Evolutionary conservation across 192 early-diverging fungal species (phyloP), one percentile per base, ranked within the genome.

Genomic region (Entomortierella chlamydospora): DNA sequence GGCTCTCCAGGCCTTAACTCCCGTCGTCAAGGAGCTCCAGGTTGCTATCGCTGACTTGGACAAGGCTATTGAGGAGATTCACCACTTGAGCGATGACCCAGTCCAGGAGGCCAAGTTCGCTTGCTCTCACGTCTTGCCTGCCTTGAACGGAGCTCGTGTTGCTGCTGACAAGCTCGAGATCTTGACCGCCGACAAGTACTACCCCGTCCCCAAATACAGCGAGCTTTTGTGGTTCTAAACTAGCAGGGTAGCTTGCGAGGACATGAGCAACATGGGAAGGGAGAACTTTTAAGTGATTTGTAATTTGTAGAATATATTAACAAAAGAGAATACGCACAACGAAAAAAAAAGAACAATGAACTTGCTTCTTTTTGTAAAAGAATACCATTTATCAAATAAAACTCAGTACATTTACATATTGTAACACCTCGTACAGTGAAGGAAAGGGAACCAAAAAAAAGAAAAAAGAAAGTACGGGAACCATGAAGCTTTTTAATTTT

Each of bases 141-240:
- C 84, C 34, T 92, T 99, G 86, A 91, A 95, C 66, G 79, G 84
- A 7, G 87, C 90, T 54, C 90, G 98, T 71, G 69, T 60, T 15
- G 70, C 86, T n/a, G 89, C 91, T 45, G 96, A 98, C 77, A 82
- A 78, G 54, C 85, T 99, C 52, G 97, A 99, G 87, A 61, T 82
- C 33, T 58, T 93, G 22, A 86, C 94, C 55, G 90, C 92, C 33
- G 96, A 98, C 90, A 97, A 97, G 92, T 88, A 85, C 86, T 99
- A 97, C 96, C 95, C 95, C 33, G 91, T 94, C 81, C 98, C 98
- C 85, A 95, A 96, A 84, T 99, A 99, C 90, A 91, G 93, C 39
- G 96, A 99, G 87, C 89, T 99, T 26, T 88, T 96, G 61, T 90
- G 73, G 73, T 78, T 78, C 73, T 78, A 78, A 69, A 34, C 13